Conservation (phyloP, 2,329 filamentous ascomycete genomes). For the Claviceps monticola region DNA sequence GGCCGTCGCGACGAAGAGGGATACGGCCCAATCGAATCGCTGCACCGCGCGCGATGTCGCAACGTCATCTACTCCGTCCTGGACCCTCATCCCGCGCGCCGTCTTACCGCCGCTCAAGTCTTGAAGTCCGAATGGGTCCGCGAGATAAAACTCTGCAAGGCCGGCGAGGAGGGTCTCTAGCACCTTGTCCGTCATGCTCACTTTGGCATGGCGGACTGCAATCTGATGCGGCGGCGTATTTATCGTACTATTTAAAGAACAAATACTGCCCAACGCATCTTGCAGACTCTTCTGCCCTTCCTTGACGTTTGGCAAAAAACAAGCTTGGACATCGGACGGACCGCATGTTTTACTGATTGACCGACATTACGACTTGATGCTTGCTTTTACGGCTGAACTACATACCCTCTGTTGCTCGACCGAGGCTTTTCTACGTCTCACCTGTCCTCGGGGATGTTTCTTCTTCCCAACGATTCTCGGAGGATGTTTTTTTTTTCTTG, state of each 20-base stretch:
- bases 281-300: conserved; percentile 11
- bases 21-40: conserved; percentile 88
- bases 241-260: not conserved
- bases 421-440: not conserved
- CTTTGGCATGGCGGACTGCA: conserved; percentile 16
- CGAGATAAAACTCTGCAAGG: conserved; percentile 93
- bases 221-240: conserved; percentile 9
- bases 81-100: conserved; percentile 81
- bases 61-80: conserved; percentile 99
- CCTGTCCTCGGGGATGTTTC: not conserved
- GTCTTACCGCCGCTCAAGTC: conserved; percentile 91
- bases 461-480: not conserved
- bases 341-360: conserved; percentile 3
- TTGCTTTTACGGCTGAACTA: conserved; percentile 4
- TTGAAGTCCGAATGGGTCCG: conserved; percentile 98
- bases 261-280: conserved; percentile 9
- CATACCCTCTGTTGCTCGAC: not conserved
- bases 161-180: conserved; percentile 87
- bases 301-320: conserved; percentile 5
- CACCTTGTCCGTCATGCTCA: conserved; percentile 15
- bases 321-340: conserved; percentile 4
- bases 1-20: conserved; percentile 89
- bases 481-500: not conserved
- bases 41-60: conserved; percentile 87
- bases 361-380: conserved; percentile 8